Evolutionary conservation across 2,329 filamentous ascomycete species (phyloP), one percentile per base, ranked within the genome.

Genomic region (Cytospora mali): DNA sequence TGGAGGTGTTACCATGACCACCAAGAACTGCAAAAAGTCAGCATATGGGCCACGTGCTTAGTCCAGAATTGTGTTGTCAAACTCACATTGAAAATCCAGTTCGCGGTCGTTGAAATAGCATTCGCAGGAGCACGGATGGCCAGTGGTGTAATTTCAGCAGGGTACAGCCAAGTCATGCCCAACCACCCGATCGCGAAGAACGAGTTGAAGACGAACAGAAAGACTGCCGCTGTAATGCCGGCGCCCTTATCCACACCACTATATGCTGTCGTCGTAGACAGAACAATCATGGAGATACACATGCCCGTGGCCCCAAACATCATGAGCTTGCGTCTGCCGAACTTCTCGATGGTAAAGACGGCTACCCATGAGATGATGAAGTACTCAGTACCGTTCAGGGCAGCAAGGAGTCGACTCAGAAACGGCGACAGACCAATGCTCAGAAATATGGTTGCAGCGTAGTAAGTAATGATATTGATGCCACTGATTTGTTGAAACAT

Each of bases 111-210:
- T 4, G 60, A 62, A 11, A 62, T 62, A 0, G 89, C 88, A 64
- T 92, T 92, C 6, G 89, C 90, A 68, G 89, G 88, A 1, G 90
- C 89, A 25, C 90, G 83, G 0, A 91, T 82, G 64, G 88, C 83
- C 0, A 91, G 75, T 0, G 89, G 88, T 69, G 91, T 92, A 61
- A 92, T 92, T 71, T 93, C 89, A 1, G 89, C 87, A 0, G 87
- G 87, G 61, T 89, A 89, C 0, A 90, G 74, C 84, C 85, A 85
- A 0, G 80, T 80, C 0, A 84, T 80, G 0, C 81, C 84, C 3
- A 87, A 70, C 85, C 85, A 88, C 0, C 86, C 87, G 0, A 85
- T 85, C 21, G 85, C 88, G 66, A 90, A 90, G 0, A 87, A 77
- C 2, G 80, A 81, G 0, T 86, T 89, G 72, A 87, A 90, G 53